Base-by-base conservation (phyloP, 345 rosid genomes). In the Populus nigra region DNA sequence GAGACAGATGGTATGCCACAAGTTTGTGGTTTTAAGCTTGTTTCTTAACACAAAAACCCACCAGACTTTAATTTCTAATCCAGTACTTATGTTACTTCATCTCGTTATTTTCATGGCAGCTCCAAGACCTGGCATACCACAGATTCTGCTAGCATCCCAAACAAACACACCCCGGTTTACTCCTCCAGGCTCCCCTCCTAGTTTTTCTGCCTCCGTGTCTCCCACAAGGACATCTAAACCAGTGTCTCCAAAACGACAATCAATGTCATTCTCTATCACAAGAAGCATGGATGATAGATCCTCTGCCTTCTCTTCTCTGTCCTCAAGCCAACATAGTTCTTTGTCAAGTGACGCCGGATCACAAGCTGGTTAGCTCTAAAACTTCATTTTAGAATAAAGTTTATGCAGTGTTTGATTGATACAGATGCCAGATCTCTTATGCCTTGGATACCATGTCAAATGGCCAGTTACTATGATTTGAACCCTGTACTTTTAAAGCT, bases 171-270 rank as follows among this genome's bases (percentile, higher is more conserved):
- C 97, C 20, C 81, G 83, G 85, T 73, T 93, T 77, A 93, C 98
- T 75, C 98, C 98, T 72, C 97, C 93, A 33, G 91, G 87, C 69
- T 87, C 97, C n/a, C 99, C 98, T 74, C 92, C 98, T 15, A 87
- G 83, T 63, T 59, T 87, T 25, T 95, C 98, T 18, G 97, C 99
- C 79, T 84, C 96, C 43, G 88, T 83, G 73, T 89, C 99, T 59
- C 99, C 99, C 11, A 88, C 88, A 20, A 86, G 86, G 73, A 88
- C 91, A 7, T 91, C 97, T 15, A 93, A 90, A 79, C 94, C 98
- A 31, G 81, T 77, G 53, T 93, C 98, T 57, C 97, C 98, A 62
- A 90, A 88, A 80, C 92, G 98, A 33, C 88, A 87, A 71, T 84
- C 98, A 53, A 76, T 93, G 76, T 95, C 98, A 17, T 91, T 93